These are phyloP conservation scores for Globisporangium spiculum DNA, from an alignment of 352 stramenopile genomes.

Conservation along the genomic window DNA sequence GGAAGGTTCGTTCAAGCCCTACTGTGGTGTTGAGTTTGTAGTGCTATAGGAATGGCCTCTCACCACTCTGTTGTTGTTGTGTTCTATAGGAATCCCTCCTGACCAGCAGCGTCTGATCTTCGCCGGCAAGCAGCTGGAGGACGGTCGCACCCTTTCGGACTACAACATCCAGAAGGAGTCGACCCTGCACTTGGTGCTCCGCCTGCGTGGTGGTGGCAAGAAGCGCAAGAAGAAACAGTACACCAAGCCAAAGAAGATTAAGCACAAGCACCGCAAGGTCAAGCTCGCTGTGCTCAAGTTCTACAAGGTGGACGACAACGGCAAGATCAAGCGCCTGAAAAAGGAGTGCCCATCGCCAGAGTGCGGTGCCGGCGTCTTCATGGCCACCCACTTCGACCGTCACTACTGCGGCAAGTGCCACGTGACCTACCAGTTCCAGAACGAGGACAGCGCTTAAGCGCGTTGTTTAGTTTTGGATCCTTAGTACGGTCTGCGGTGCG, in stretches of 20 bases:
- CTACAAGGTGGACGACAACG: constrained; percentile 95
- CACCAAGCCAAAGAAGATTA: constrained; percentile 99
- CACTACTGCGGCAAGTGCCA: constrained; percentile 99
- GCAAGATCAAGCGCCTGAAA: constrained; percentile 96
- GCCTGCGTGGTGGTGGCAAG: constrained; percentile 95
- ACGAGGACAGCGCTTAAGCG: constrained; percentile 59
- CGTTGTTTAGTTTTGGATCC: background rate
- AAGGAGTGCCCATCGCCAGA: constrained; percentile 96
- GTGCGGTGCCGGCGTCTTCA: constrained; percentile 98
- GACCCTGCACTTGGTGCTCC: constrained; percentile 97
- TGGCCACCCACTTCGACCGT: constrained; percentile 99
- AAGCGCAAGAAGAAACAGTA: constrained; percentile 99
- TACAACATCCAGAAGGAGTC: constrained; percentile 98
- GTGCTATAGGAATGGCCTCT: background rate
- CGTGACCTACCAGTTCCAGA: constrained; percentile 94
- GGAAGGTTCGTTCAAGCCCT: constrained; percentile 82
- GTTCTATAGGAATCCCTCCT: constrained; percentile 91
- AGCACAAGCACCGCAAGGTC: constrained; percentile 95
- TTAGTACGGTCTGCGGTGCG: background rate
- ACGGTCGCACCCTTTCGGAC: constrained; percentile 91
- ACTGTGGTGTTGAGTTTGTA: too few relatives aligned
- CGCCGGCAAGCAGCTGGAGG: constrained; percentile 99
- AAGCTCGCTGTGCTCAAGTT: constrained; percentile 98
- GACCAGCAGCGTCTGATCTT: constrained; percentile 99
- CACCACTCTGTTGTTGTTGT: background rate